Conservation (phyloP, 2,329 filamentous ascomycete genomes). For the Alternaria triticimaculans region DNA sequence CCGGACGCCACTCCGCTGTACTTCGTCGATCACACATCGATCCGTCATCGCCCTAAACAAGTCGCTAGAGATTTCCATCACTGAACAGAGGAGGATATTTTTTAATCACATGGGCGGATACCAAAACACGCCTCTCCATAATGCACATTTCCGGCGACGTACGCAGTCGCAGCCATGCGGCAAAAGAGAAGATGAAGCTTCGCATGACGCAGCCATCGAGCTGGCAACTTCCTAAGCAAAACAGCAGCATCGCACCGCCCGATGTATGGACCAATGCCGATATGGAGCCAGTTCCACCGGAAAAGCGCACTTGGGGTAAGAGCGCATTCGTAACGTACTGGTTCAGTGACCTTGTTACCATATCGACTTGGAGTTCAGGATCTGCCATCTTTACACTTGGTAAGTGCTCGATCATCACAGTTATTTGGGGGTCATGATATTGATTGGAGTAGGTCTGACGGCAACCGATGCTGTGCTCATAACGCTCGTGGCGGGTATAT, state of each 20-base stretch:
- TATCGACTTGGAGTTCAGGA: conserved; percentile 51
- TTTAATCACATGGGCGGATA: background rate
- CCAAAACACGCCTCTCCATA: background rate
- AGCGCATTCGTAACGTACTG: conserved; percentile 55
- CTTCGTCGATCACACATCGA: background rate
- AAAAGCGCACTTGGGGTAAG: conserved; percentile 55
- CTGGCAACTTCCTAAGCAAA: conserved; percentile 26
- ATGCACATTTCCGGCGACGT: background rate
- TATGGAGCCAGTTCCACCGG: conserved; percentile 54
- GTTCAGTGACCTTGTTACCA: conserved; percentile 50
- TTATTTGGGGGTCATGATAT: conserved; percentile 10
- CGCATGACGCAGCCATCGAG: conserved; percentile 12
- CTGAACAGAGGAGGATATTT: no score
- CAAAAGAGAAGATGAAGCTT: conserved; percentile 3
- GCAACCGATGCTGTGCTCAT: conserved; percentile 39
- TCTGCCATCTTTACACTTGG: conserved; percentile 56
- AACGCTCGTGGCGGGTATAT: conserved; percentile 32
- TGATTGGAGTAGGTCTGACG: conserved; percentile 31
- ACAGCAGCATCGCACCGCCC: conserved; percentile 19
- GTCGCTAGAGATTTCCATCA: background rate
- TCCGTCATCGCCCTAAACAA: background rate
- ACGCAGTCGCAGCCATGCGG: conserved; percentile 2
- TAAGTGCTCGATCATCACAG: conserved; percentile 41
- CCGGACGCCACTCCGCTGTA: background rate
- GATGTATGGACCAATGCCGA: conserved; percentile 53